These are phyloP conservation scores for Trametes elegans DNA, from an alignment of 768 basidiomycete genomes.

Conservation along the genomic window DNA sequence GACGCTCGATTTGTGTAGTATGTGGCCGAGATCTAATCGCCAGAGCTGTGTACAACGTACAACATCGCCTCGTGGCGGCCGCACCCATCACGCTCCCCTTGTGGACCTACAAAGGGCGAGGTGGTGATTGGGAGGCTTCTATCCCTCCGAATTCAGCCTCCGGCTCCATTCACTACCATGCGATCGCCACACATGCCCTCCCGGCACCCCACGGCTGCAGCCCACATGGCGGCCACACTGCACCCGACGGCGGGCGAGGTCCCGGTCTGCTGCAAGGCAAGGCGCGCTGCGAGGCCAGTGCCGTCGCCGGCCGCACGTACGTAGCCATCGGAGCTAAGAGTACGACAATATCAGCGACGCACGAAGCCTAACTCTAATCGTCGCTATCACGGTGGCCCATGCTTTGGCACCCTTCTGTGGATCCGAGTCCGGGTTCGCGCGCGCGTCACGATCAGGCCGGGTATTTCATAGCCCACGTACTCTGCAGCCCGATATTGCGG, in stretches of 20 bases:
- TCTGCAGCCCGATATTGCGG: constrained; percentile 5
- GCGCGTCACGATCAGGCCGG: constrained; percentile 7
- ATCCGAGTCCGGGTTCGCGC: too few species aligned
- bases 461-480: neutral
- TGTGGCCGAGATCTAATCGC: constrained; percentile 12
- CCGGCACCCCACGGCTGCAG: neutral
- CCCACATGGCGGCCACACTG: neutral
- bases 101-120: constrained; percentile 20
- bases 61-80: constrained; percentile 14
- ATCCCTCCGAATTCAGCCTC: too few species aligned
- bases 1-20: neutral
- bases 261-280: neutral
- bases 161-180: neutral
- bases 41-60: neutral
- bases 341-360: neutral
- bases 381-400: neutral
- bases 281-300: neutral
- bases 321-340: neutral
- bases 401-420: neutral
- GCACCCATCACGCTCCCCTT: constrained; percentile 12
- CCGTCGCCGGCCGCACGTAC: neutral
- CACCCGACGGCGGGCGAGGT: neutral
- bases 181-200: neutral
- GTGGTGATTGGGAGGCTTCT: constrained; percentile 3
- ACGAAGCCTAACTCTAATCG: constrained; percentile 9